Evolutionary conservation across 208 protist species (phyloP), one percentile per base, ranked within the genome.

Genomic region (Wallacemonas sp.): DNA sequence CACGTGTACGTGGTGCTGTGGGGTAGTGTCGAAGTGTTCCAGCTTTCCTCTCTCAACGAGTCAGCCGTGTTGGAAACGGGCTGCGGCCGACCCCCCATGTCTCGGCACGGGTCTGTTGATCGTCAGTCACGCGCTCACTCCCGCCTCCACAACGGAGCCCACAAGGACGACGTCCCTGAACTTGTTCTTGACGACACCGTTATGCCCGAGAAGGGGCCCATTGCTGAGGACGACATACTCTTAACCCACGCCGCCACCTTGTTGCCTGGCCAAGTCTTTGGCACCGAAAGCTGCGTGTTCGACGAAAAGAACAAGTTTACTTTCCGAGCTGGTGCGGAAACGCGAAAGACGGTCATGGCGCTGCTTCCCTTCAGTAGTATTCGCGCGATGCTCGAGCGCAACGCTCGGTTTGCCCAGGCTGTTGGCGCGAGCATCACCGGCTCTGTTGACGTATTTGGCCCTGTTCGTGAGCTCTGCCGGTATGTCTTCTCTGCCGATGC

Each of bases 381-480:
- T 31, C 71, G 70, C 47, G 21, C 45, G 1, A 46, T 70, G n/a
- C 74, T 92, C 21, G 56, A 68, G 22, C 62, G 63, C 38, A 88
- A 91, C 60, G 59, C 70, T 1, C 73, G 72, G 51, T 87, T 94
- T 38, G 74, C 85, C 26, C 88, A 94, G 56, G 77, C 76, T 63
- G 75, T 92, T 8, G 88, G 85, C 38, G 36, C 61, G 28, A 70
- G 46, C 68, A 91, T 94, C 41, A 65, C 70, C 17, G 76, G 69
- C 51, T 75, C 68, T 22, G 71, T 89, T 34, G 82, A 93, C 72
- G 77, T 91, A 34, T 95, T 95, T 70, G 77, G 72, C 19, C 79
- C 86, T 0, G 75, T 95, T 39, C 83, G 82, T 24, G 65, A 87
- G 74, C 92, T 93, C 75, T 91, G 86, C 68, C 86, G 86, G 34